Evolutionary conservation across 78 protist genomes (phyloP).

Genomic region (Monocercomonoides exilis): DNA sequence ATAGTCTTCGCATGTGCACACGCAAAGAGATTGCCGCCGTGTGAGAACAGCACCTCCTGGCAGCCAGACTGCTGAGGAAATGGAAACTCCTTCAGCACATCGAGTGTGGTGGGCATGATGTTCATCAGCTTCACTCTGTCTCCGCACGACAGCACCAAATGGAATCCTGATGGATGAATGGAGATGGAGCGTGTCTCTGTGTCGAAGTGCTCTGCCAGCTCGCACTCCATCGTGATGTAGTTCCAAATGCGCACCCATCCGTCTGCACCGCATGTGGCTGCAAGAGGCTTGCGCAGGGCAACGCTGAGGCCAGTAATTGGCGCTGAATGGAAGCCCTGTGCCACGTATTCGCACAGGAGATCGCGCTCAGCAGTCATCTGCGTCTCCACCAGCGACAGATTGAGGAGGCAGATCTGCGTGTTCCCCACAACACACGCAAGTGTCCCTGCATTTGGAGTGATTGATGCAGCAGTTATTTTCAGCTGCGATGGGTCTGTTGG

Average conservation of each 20-base stretch:
- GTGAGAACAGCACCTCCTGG: slow-evolving; percentile 1
- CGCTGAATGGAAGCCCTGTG: neutral
- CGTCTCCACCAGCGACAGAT: neutral
- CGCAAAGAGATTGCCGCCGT: slow-evolving; percentile 31
- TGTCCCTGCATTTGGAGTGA: neutral
- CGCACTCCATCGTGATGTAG: slow-evolving; percentile 15
- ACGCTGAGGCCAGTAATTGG: neutral
- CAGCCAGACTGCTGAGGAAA: slow-evolving; percentile 10
- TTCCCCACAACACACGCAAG: neutral
- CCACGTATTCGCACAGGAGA: neutral
- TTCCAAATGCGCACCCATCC: slow-evolving; percentile 25
- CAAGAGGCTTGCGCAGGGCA: slow-evolving; percentile 20
- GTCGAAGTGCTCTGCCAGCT: neutral
- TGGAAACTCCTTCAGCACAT: neutral
- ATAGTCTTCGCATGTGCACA: neutral
- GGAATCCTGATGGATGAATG: slow-evolving; percentile 28
- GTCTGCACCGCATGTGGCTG: slow-evolving; percentile 27
- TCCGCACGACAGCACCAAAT: slow-evolving; percentile 3
- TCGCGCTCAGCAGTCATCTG: neutral
- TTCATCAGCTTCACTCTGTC: slow-evolving; percentile 18
- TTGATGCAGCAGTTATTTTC: neutral
- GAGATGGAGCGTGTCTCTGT: neutral
- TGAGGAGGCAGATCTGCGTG: slow-evolving; percentile 10
- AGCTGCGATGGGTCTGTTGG: neutral
- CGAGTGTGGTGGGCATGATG: neutral